Conservation (phyloP, 1,284 basidiomycete species). For the Nidula niveotomentosa region DNA sequence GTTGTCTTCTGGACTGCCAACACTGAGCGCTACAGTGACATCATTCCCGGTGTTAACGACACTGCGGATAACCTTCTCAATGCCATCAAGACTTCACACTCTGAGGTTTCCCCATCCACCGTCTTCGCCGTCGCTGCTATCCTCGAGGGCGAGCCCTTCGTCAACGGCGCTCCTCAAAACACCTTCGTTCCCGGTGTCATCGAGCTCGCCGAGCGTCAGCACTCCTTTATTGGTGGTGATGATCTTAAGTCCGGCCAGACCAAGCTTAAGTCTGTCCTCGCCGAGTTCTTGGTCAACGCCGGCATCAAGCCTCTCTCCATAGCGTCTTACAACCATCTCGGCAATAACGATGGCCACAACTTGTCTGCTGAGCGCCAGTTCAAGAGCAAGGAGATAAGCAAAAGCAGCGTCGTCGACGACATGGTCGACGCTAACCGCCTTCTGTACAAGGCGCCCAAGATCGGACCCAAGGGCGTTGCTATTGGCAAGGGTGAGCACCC, state of each 20-base stretch:
- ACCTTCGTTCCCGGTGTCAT: slow-evolving; percentile 98
- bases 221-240: slow-evolving; percentile 96
- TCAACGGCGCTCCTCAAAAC: slow-evolving; percentile 99
- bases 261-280: slow-evolving; percentile 93
- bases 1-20: slow-evolving; percentile 99
- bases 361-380: slow-evolving; percentile 92
- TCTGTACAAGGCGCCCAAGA: slow-evolving; percentile 79
- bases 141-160: slow-evolving; percentile 93
- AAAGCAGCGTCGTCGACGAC: slow-evolving; percentile 96
- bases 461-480: slow-evolving; percentile 62
- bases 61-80: slow-evolving; percentile 88
- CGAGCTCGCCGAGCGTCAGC: slow-evolving; percentile 86
- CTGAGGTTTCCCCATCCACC: slow-evolving; percentile 94
- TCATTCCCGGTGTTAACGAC: slow-evolving; percentile 95
- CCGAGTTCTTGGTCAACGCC: slow-evolving; percentile 98
- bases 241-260: slow-evolving; percentile 97
- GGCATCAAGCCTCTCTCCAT: slow-evolving; percentile 99
- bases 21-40: slow-evolving; percentile 96
- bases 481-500: slow-evolving; percentile 89
- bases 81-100: slow-evolving; percentile 84
- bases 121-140: slow-evolving; percentile 96
- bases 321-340: slow-evolving; percentile 98
- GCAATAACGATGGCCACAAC: slow-evolving; percentile 98
- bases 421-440: slow-evolving; percentile 94
- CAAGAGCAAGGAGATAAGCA: slow-evolving; percentile 98